A percentile compares a stretch with the other conserved stretches of the same genome.
phyloP scores from a whole-genome alignment of 495 filamentous ascomycete species.

The Trichoderma orchidacearum region DNA sequence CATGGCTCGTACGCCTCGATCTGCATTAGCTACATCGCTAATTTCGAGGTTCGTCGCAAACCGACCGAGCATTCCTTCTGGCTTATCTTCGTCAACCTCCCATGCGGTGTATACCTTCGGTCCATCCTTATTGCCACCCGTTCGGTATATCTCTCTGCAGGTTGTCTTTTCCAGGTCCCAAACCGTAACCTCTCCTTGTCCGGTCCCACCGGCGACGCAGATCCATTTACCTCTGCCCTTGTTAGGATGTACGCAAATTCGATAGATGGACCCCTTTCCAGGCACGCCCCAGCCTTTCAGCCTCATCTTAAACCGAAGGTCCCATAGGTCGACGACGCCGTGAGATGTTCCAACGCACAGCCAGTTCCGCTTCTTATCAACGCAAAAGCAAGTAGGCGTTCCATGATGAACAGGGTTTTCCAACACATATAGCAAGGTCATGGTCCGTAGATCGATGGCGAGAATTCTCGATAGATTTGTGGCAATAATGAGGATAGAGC shows the following conservation, averaged over 20 bases:
- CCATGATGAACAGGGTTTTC: constrained; percentile 91
- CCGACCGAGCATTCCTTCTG: constrained; percentile 77
- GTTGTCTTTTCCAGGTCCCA: constrained; percentile 90
- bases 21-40: constrained; percentile 26
- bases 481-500: constrained; percentile 69
- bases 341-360: constrained; percentile 83
- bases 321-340: constrained; percentile 89
- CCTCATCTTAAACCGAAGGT: constrained; percentile 80
- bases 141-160: constrained; percentile 81
- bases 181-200: constrained; percentile 79
- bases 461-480: constrained; percentile 75
- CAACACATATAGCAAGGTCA: constrained; percentile 67
- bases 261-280: constrained; percentile 67
- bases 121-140: constrained; percentile 37
- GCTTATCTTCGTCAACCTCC: constrained; percentile 79
- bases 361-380: constrained; percentile 78
- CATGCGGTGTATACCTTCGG: constrained; percentile 68
- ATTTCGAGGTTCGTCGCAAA: constrained; percentile 65
- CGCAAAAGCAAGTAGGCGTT: constrained; percentile 81
- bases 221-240: constrained; percentile 68
- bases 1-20: constrained; percentile 49
- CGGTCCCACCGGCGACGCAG: constrained; percentile 78
- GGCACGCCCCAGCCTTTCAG: constrained; percentile 83
- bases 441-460: constrained; percentile 78
- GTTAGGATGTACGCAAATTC: constrained; percentile 61